A percentile compares a stretch with the other conserved stretches of the same genome.
phyloP scores from a whole-genome alignment of 345 rosid genomes.

The Acer yangbiense region DNA sequence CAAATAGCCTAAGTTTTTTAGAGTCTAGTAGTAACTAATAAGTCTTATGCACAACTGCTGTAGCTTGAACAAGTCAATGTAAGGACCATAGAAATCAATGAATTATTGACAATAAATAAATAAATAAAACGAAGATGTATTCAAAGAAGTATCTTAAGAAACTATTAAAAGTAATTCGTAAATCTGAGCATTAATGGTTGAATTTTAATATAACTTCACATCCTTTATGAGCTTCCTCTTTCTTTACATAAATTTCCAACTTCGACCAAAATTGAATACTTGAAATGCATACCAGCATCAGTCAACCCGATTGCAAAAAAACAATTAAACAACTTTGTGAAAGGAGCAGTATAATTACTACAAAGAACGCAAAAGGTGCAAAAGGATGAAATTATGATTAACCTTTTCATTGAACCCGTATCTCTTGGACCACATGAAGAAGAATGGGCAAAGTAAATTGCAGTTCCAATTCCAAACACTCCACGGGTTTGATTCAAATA shows the following conservation, averaged over 20 bases:
- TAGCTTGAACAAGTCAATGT: neutral
- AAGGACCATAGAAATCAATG: neutral
- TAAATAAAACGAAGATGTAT: too few relatives aligned
- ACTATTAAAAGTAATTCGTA: neutral
- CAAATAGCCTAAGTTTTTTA: neutral
- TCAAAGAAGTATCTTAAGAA: neutral
- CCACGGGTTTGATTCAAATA: constrained; percentile 60
- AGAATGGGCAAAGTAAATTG: constrained; percentile 55
- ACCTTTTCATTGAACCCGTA: constrained; percentile 51
- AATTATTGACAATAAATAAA: neutral
- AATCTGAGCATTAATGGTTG: neutral
- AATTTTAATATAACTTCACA: neutral
- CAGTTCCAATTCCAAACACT: constrained; percentile 77
- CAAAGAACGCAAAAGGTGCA: neutral
- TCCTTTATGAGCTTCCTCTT: neutral
- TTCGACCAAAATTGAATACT: neutral
- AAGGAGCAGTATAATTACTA: neutral
- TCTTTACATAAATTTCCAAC: neutral
- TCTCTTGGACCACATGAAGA: constrained; percentile 35
- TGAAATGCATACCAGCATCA: neutral
- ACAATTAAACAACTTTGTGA: neutral
- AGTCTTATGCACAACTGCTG: neutral
- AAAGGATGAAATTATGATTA: constrained; percentile 13
- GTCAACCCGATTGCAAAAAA: neutral
- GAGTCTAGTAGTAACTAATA: neutral